Conservation (phyloP, 2,329 filamentous ascomycete genomes). For the Mycosphaerelloides madeirae region DNA sequence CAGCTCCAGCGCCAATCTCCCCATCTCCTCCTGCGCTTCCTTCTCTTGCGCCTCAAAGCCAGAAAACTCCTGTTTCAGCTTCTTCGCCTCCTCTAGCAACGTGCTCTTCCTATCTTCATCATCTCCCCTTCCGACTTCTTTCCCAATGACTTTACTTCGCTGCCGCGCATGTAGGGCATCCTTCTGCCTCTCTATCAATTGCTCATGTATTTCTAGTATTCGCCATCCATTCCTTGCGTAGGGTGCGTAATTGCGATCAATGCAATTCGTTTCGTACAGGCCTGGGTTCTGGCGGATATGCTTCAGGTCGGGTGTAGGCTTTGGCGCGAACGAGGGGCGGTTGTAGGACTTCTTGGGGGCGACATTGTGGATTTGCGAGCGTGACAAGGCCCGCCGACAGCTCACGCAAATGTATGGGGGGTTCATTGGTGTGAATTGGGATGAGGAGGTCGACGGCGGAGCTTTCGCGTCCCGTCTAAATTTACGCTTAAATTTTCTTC, state of each 20-base stretch:
- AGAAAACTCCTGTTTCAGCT: conserved; percentile 59
- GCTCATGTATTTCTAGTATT: conserved; percentile 49
- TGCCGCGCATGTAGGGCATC: conserved; percentile 60
- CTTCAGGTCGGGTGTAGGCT: conserved; percentile 74
- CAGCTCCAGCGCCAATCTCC: conserved; percentile 17
- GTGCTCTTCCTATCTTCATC: conserved; percentile 38
- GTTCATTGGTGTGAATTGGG: conserved; percentile 9
- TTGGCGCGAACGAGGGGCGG: conserved; percentile 69
- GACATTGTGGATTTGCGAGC: neutral
- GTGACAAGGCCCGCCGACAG: conserved; percentile 8
- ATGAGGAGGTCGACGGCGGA: neutral
- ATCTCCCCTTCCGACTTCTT: conserved; percentile 36
- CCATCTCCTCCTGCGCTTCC: conserved; percentile 37
- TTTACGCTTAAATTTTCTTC: neutral
- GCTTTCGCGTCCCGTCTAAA: neutral
- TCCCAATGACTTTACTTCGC: conserved; percentile 61
- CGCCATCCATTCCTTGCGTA: conserved; percentile 49
- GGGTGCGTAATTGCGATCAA: conserved; percentile 73
- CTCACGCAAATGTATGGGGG: conserved; percentile 13
- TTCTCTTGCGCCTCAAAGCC: conserved; percentile 59
- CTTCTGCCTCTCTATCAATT: conserved; percentile 49
- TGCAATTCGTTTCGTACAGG: conserved; percentile 75
- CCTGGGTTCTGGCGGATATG: conserved; percentile 82
- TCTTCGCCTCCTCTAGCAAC: conserved; percentile 60
- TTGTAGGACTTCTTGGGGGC: conserved; percentile 30